Conservation (phyloP, 1,284 basidiomycete genomes). For the Blastosporella zonata region DNA sequence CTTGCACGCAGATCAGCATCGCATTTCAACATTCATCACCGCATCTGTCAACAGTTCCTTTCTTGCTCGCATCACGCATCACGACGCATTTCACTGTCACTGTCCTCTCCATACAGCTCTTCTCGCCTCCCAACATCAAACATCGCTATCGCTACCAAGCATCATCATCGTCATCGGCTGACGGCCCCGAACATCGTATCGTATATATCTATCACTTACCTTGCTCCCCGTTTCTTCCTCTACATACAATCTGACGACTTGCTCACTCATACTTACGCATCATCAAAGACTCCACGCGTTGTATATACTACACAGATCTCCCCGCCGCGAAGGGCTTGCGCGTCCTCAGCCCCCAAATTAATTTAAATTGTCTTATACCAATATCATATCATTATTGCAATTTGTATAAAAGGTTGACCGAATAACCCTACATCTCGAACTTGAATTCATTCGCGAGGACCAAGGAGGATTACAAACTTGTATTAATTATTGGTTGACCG, state of each 20-base stretch:
- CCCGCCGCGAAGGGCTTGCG: constrained; percentile 30
- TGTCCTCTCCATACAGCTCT: not conserved
- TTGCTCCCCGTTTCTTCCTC: not conserved
- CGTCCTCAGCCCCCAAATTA: constrained; percentile 26
- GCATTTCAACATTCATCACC: not conserved
- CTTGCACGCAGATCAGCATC: not conserved
- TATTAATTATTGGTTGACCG: not conserved
- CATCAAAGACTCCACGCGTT: not conserved
- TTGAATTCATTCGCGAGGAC: not conserved
- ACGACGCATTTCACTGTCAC: not conserved
- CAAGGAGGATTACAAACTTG: not conserved
- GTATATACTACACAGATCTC: constrained; percentile 7
- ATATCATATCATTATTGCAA: constrained; percentile 4
- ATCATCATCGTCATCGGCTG: not conserved
- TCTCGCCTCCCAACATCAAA: not conserved
- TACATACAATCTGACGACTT: not conserved
- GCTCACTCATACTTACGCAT: constrained; percentile 1
- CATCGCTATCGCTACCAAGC: not conserved
- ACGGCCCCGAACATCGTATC: not conserved
- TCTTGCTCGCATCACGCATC: not conserved
- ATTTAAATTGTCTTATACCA: constrained; percentile 21
- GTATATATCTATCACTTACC: not conserved
- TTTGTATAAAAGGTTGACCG: too few relatives aligned
- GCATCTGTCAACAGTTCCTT: not conserved
- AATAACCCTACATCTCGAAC: too few relatives aligned